These are phyloP conservation scores for Camellia granthamiana DNA, from an alignment of 148 eudicot genomes.

Conservation along the genomic window DNA sequence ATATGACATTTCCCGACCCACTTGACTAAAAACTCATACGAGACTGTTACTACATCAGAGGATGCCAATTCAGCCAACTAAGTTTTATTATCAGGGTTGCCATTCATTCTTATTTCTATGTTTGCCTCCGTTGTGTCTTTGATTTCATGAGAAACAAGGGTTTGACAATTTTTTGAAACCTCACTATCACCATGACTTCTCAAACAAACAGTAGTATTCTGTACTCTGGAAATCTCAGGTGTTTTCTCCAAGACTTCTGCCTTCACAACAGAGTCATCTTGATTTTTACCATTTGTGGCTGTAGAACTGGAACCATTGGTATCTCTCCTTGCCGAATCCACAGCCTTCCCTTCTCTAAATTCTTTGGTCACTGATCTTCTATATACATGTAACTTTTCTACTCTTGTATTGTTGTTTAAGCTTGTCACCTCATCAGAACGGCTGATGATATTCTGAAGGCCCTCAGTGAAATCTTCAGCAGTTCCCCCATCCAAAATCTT, in stretches of 20 bases:
- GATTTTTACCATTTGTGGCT: constrained; percentile 20
- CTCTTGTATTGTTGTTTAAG: constrained; percentile 17
- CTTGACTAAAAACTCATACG: constrained; percentile 76
- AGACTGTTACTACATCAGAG: constrained; percentile 27
- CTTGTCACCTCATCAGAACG: constrained; percentile 22
- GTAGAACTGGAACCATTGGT: constrained; percentile 24
- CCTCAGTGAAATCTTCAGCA: constrained; percentile 29
- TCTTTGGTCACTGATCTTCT: constrained; percentile 44
- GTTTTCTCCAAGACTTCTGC: constrained; percentile 9
- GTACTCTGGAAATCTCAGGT: constrained; percentile 9
- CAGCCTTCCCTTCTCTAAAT: constrained; percentile 33
- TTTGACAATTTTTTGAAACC: constrained; percentile 11
- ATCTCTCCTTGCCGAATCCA: constrained; percentile 24
- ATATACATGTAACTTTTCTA: constrained; percentile 41
- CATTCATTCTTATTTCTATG: constrained; percentile 20
- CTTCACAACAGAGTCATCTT: constrained; percentile 4
- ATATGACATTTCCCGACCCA: constrained; percentile 94
- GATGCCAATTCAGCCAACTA: constrained; percentile 23
- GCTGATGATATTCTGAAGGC: constrained; percentile 18
- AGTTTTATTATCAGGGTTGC: constrained; percentile 22
- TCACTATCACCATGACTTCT: constrained; percentile 3
- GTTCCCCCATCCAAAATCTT: constrained; percentile 23
- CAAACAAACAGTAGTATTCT: not conserved
- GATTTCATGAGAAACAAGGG: constrained; percentile 19
- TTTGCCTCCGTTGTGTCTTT: constrained; percentile 30